Evolutionary conservation across 805 yeast species (phyloP).

Genomic region (Metschnikowia shivogae): DNA sequence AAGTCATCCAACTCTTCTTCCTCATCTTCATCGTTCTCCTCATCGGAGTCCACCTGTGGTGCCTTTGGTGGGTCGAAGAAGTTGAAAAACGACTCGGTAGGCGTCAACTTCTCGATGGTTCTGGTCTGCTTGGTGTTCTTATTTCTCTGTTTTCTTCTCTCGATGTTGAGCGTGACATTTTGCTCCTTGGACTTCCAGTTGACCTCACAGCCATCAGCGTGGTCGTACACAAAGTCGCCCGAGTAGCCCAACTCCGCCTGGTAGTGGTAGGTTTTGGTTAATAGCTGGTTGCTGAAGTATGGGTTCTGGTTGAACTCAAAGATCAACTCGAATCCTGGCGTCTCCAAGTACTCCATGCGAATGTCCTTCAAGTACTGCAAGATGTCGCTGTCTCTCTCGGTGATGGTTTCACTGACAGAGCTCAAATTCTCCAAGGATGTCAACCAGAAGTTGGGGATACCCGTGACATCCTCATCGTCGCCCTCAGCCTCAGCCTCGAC

Average conservation of each 20-base stretch:
- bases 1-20: conserved; percentile 69
- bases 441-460: conserved; percentile 95
- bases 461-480: conserved; percentile 49
- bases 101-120: conserved; percentile 89
- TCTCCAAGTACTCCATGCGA: conserved; percentile 70
- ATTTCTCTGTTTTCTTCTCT: conserved; percentile 95
- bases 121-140: conserved; percentile 95
- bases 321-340: conserved; percentile 84
- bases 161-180: conserved; percentile 82
- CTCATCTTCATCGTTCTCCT: conserved; percentile 44
- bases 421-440: conserved; percentile 88
- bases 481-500: conserved; percentile 41
- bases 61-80: conserved; percentile 92
- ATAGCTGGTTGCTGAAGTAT: conserved; percentile 65
- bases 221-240: conserved; percentile 95
- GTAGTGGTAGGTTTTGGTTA: conserved; percentile 87
- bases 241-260: conserved; percentile 91
- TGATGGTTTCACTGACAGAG: conserved; percentile 75
- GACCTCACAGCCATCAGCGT: conserved; percentile 86
- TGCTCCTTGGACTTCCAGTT: conserved; percentile 76
- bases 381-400: conserved; percentile 87
- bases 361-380: conserved; percentile 65
- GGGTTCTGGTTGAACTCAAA: conserved; percentile 77
- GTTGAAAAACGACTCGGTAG: conserved; percentile 92
- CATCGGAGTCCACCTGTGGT: conserved; percentile 52